Percentiles rank a stretch among this genome's conserved stretches.
Conservation (phyloP, 352 stramenopile species). For the Phytophthora ohioensis region DNA sequence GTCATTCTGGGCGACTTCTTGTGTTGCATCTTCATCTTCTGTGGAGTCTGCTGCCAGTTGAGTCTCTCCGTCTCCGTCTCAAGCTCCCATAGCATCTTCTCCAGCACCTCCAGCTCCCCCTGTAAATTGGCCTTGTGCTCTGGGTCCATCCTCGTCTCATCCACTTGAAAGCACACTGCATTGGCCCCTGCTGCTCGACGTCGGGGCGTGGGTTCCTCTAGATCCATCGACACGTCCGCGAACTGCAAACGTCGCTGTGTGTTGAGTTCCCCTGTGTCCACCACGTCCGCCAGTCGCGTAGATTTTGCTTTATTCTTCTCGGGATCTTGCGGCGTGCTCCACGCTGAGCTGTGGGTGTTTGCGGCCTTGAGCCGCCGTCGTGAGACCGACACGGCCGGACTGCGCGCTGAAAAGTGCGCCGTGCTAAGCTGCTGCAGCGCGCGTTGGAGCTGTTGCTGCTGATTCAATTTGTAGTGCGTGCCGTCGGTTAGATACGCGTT, state of each 20-base stretch:
- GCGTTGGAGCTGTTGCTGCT: constrained; percentile 53
- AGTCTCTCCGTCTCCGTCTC: constrained; percentile 47
- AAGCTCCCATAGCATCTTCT: constrained; percentile 51
- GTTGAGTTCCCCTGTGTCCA: constrained; percentile 31
- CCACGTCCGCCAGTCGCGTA: constrained; percentile 16
- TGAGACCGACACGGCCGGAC: constrained; percentile 25
- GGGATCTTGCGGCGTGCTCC: constrained; percentile 20
- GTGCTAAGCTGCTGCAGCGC: constrained; percentile 53
- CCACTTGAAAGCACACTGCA: constrained; percentile 43
- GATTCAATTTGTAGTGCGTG: constrained; percentile 54
- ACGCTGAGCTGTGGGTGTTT: constrained; percentile 18
- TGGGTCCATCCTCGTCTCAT: constrained; percentile 26
- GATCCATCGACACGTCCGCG: constrained; percentile 33
- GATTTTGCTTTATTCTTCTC: neutral
- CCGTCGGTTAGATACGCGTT: constrained; percentile 65
- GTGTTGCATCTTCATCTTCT: constrained; percentile 26
- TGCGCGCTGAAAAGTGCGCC: constrained; percentile 47
- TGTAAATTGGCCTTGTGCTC: constrained; percentile 41
- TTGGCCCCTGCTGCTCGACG: constrained; percentile 3
- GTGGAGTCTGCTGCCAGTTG: constrained; percentile 24
- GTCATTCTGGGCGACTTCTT: constrained; percentile 13
- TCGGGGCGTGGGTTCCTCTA: constrained; percentile 26
- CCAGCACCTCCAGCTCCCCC: constrained; percentile 47
- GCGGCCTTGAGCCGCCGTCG: constrained; percentile 7
- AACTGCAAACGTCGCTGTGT: constrained; percentile 32